phyloP scores from a whole-genome alignment of 768 basidiomycete species.

The Chalciporus sphaerocephalus region DNA sequence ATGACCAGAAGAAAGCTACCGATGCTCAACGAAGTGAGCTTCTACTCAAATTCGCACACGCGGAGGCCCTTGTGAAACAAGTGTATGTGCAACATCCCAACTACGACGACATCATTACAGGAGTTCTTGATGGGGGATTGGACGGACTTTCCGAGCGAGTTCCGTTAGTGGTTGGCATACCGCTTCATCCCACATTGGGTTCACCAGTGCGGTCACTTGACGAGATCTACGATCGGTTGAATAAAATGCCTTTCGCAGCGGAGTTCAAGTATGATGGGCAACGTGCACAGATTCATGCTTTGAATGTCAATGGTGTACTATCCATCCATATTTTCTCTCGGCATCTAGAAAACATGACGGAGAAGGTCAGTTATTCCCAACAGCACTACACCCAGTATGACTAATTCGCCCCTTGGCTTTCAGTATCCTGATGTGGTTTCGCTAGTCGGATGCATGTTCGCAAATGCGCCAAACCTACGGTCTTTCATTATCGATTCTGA shows the following conservation, averaged over 20 bases:
- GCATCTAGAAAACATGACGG: slow-evolving; percentile 90
- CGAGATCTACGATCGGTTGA: slow-evolving; percentile 74
- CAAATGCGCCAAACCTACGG: slow-evolving; percentile 35
- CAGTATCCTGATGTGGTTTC: slow-evolving; percentile 81
- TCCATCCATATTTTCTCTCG: slow-evolving; percentile 75
- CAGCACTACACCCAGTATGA: not conserved
- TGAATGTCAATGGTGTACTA: slow-evolving; percentile 21
- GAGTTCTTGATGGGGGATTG: slow-evolving; percentile 57
- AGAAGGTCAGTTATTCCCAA: slow-evolving; percentile 49
- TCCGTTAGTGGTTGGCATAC: slow-evolving; percentile 69
- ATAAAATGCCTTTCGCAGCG: slow-evolving; percentile 64
- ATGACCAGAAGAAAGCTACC: slow-evolving; percentile 28
- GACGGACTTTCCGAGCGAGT: slow-evolving; percentile 56
- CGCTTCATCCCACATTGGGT: slow-evolving; percentile 82
- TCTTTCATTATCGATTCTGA: slow-evolving; percentile 85
- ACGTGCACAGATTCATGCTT: slow-evolving; percentile 74
- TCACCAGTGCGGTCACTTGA: slow-evolving; percentile 80
- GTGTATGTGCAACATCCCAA: slow-evolving; percentile 79
- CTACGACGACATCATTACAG: slow-evolving; percentile 64
- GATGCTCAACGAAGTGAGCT: slow-evolving; percentile 36
- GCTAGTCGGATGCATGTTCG: slow-evolving; percentile 51
- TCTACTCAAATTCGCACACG: slow-evolving; percentile 42
- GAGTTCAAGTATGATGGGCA: slow-evolving; percentile 94
- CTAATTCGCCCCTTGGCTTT: slow-evolving; percentile 13
- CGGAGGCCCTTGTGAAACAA: slow-evolving; percentile 62